These are phyloP conservation scores for Pseudocohnilembus persalinus DNA, from an alignment of 169 alveolate species.

Conservation along the genomic window DNA sequence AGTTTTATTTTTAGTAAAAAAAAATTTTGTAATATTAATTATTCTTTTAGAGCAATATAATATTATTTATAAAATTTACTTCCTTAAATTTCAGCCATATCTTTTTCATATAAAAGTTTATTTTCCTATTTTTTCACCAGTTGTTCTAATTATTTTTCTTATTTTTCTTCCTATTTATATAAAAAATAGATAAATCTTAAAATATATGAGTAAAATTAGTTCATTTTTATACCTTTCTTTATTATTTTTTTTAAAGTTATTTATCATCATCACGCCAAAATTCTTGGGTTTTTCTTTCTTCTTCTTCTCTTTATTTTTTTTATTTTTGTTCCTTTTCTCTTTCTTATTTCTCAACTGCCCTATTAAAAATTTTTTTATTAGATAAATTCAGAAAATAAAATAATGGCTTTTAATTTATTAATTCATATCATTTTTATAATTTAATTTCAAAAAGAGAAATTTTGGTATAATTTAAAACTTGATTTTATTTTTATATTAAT, in stretches of 20 bases:
- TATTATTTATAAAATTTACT: background rate
- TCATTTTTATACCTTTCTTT: background rate
- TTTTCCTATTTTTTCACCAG: background rate
- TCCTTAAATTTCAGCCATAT: background rate
- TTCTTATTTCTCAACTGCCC: background rate
- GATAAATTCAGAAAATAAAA: background rate
- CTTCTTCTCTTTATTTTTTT: too few species aligned
- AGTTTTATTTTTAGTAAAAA: too few species aligned
- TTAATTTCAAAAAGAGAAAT: too few species aligned
- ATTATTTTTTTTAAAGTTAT: too few species aligned
- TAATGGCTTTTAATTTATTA: background rate
- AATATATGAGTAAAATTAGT: too few species aligned
- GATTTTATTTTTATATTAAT: too few species aligned
- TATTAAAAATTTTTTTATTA: too few species aligned
- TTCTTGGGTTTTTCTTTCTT: background rate
- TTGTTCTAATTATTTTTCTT: background rate
- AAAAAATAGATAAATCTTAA: background rate
- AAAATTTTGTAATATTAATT: too few species aligned
- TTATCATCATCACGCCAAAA: background rate
- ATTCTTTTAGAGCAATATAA: too few species aligned
- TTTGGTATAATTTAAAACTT: too few species aligned
- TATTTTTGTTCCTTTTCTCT: background rate
- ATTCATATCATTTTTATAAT: too few species aligned
- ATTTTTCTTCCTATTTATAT: background rate
- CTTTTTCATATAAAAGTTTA: background rate